phyloP scores from a whole-genome alignment of 2,329 filamentous ascomycete species.

The Ophiostoma quercus region DNA sequence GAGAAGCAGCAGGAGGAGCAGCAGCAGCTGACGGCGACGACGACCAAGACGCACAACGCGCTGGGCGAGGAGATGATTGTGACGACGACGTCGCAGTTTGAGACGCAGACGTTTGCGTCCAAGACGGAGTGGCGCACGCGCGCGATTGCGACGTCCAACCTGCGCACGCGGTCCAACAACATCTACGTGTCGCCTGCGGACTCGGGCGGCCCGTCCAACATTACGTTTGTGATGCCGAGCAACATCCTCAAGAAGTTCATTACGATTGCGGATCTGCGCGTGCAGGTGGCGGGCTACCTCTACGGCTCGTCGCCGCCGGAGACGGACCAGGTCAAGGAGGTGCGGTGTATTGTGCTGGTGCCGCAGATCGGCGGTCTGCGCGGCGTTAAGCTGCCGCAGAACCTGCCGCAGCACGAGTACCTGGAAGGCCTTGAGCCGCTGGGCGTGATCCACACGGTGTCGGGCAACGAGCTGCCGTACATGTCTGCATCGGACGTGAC shows the following conservation, averaged over 20 bases:
- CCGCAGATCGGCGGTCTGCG: constrained; percentile 92
- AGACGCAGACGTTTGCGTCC: constrained; percentile 94
- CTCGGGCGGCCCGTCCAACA: constrained; percentile 61
- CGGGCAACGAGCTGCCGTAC: constrained; percentile 90
- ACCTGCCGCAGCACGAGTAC: constrained; percentile 87
- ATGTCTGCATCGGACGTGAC: constrained; percentile 96
- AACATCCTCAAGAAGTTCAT: constrained; percentile 98
- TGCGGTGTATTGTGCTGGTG: constrained; percentile 94
- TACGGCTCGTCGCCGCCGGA: constrained; percentile 90
- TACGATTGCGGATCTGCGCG: constrained; percentile 89
- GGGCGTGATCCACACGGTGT: constrained; percentile 91
- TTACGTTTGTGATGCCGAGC: constrained; percentile 98
- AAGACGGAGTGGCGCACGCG: constrained; percentile 98
- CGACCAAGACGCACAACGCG: constrained; percentile 96
- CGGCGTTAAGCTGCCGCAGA: constrained; percentile 83
- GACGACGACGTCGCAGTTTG: constrained; percentile 95
- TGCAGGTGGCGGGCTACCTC: constrained; percentile 92
- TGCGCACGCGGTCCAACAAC: constrained; percentile 91
- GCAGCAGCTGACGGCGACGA: constrained; percentile 91
- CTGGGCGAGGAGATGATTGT: constrained; percentile 97
- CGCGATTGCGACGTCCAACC: constrained; percentile 92
- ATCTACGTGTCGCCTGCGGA: constrained; percentile 98
- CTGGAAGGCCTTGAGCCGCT: constrained; percentile 82
- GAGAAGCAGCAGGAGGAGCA: constrained; percentile 99
- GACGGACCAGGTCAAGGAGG: constrained; percentile 95